phyloP scores from a whole-genome alignment of 2,329 filamentous ascomycete genomes.

The Colletotrichum sp. region DNA sequence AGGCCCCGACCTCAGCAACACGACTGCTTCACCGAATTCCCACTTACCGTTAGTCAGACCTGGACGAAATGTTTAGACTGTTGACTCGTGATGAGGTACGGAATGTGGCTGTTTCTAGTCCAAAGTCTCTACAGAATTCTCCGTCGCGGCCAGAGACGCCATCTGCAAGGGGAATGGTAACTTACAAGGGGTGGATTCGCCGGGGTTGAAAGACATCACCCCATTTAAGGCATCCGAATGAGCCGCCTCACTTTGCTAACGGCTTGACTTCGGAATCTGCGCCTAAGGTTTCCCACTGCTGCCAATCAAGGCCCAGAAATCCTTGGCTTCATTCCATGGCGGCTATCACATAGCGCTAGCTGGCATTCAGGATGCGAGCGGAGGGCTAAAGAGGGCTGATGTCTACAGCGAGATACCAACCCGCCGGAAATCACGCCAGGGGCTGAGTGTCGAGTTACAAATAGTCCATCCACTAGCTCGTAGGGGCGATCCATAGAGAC shows the following conservation, averaged over 20 bases:
- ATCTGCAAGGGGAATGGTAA: not conserved
- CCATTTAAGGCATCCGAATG: not conserved
- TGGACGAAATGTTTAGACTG: not conserved
- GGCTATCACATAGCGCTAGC: not conserved
- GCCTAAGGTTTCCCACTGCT: not conserved
- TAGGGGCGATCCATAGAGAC: not conserved
- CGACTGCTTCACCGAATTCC: not conserved
- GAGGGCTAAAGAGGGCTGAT: not conserved
- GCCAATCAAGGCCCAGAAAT: not conserved
- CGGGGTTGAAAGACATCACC: not conserved
- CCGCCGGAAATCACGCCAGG: not conserved
- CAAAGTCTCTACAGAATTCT: not conserved
- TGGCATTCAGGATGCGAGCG: not conserved
- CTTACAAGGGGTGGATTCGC: not conserved
- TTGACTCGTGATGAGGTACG: not conserved
- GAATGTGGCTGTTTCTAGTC: not conserved
- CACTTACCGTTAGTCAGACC: not conserved
- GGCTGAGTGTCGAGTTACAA: not conserved
- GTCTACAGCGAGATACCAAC: not conserved
- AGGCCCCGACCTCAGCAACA: not conserved
- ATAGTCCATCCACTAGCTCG: not conserved
- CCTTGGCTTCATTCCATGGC: not conserved
- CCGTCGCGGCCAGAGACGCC: not conserved
- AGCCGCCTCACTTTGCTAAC: not conserved
- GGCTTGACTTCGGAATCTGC: not conserved